A percentile compares a stretch with the other conserved stretches of the same genome.
phyloP scores from a whole-genome alignment of 495 filamentous ascomycete species.

The Aspergillus sclerotioniger region DNA sequence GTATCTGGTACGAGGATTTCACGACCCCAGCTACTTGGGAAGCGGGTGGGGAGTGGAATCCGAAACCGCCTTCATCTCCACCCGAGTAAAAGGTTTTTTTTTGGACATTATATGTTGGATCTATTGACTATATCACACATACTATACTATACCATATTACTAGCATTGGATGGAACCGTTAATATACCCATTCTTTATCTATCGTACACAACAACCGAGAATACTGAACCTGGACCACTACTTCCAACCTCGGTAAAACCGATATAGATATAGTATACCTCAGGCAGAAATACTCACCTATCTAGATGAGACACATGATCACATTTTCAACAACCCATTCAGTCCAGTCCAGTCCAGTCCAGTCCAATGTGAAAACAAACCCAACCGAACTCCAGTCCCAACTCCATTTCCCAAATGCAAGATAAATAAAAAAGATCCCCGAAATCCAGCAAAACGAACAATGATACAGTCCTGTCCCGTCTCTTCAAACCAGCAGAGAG shows the following conservation, averaged over 20 bases:
- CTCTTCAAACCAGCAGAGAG: slow-evolving; percentile 7
- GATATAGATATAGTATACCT: not conserved
- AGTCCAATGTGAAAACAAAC: too few species aligned
- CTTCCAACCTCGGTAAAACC: too few species aligned
- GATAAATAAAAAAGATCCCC: not conserved
- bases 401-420: not conserved
- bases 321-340: too few species aligned
- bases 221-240: too few species aligned
- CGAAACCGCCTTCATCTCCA: slow-evolving; percentile 5
- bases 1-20: slow-evolving; percentile 69
- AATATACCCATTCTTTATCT: too few species aligned
- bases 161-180: too few species aligned
- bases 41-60: slow-evolving; percentile 42
- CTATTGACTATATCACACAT: too few species aligned
- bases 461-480: not conserved
- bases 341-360: too few species aligned
- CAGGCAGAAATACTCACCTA: not conserved
- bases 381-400: too few species aligned
- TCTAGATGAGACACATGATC: not conserved
- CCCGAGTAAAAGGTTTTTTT: not conserved
- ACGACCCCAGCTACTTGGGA: slow-evolving; percentile 72
- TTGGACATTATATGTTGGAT: too few species aligned
- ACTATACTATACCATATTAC: too few species aligned
- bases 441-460: not conserved
- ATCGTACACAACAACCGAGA: too few species aligned